Base-by-base conservation (phyloP, 257 asterid species). In the Salvia miltiorrhiza region DNA sequence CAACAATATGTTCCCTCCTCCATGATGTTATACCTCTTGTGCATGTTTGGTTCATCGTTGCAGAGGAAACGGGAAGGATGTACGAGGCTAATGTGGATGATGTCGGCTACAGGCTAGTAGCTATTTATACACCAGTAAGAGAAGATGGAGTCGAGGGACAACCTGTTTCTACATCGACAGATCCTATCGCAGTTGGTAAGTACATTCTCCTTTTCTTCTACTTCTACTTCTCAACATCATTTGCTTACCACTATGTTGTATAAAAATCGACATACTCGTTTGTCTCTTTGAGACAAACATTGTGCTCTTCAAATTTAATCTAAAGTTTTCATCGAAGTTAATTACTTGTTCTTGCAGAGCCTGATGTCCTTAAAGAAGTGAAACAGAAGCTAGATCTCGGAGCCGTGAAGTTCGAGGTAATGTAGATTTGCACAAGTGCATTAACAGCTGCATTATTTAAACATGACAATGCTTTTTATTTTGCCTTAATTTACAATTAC, bases 1-100 rank as follows among this genome's bases (percentile, higher is more conserved):
- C n/a, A n/a, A n/a, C n/a, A n/a, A n/a, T n/a, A n/a, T n/a, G n/a
- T n/a, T n/a, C n/a, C n/a, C n/a, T n/a, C 43, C 1, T 1, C 9
- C 12, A 37, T 9, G 43, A 8, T 37, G 9, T n/a, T n/a, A n/a
- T n/a, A n/a, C n/a, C n/a, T n/a, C n/a, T n/a, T n/a, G n/a, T 8
- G 2, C 3, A 2, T 37, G 43, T 37, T 37, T 55, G 44, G 12
- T 71, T 45, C 53, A 33, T 55, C 73, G 30, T 67, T 83, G 78
- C 93, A 94, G 99, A 96, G 78, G 99, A 94, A 84, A 86, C 99
- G 0, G 99, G 96, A 74, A 83, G 97, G 80, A 94, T 91, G 97
- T 94, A 94, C 16, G 99, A 94, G 88, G 93, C 99, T 61, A 94
- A 94, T 73, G 99, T 94, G 73, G 99, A 94, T 78, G 99, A 94